phyloP scores from a whole-genome alignment of 169 alveolate species.

The Plasmodium fragile region DNA sequence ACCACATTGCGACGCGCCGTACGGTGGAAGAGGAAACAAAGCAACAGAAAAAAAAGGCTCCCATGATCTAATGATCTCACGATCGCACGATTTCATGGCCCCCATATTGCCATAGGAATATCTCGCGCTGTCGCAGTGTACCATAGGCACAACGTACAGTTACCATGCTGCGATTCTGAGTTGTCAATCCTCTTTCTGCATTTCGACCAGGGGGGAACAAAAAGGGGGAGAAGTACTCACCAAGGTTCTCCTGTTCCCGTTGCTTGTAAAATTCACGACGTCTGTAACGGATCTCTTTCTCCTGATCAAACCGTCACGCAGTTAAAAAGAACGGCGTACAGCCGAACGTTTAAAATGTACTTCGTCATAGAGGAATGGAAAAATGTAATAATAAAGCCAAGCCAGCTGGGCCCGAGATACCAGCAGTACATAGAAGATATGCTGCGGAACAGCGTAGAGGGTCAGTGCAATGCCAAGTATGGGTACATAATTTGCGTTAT shows the following conservation, averaged over 20 bases:
- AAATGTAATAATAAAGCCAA: conserved; percentile 90
- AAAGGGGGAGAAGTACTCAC: background rate
- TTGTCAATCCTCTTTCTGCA: background rate
- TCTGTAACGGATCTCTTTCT: background rate
- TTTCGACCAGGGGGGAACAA: background rate
- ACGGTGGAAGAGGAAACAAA: background rate
- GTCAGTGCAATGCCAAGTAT: conserved; percentile 87
- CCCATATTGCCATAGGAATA: background rate
- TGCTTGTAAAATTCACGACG: background rate
- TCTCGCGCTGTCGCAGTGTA: background rate
- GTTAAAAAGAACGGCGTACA: background rate
- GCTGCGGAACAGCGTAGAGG: conserved; percentile 92
- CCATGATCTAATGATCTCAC: background rate
- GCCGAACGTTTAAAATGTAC: conserved; percentile 82
- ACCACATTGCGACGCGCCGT: background rate
- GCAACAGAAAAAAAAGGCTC: background rate
- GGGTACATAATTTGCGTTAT: conserved; percentile 93
- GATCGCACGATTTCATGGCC: too few species aligned
- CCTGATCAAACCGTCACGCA: background rate
- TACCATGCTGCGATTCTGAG: background rate
- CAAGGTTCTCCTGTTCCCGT: background rate
- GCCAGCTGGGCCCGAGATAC: conserved; percentile 93
- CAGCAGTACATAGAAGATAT: conserved; percentile 90
- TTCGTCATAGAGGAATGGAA: conserved; percentile 94
- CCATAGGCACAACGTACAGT: background rate